Evolutionary conservation across 192 early-diverging fungal species (phyloP).

Genomic region (Glomus cerebriforme): DNA sequence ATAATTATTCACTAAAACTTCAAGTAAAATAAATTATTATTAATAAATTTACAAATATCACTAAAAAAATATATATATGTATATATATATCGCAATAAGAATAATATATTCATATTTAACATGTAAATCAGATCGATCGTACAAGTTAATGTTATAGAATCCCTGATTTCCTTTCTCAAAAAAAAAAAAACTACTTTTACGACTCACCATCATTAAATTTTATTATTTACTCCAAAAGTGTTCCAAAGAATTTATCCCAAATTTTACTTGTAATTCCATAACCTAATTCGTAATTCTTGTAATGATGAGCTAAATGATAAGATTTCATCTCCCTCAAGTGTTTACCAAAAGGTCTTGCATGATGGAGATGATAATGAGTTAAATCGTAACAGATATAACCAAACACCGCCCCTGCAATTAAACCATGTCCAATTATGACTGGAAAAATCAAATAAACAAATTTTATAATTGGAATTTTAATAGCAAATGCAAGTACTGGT

Average conservation of each 20-base stretch:
- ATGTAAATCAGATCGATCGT: too few relatives aligned
- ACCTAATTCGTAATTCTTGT: constrained; percentile 84
- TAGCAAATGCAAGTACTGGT: constrained; percentile 72
- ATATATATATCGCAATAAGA: too few relatives aligned
- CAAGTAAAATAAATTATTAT: too few relatives aligned
- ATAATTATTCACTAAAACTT: too few relatives aligned
- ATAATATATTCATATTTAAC: too few relatives aligned
- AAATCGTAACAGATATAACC: constrained; percentile 94
- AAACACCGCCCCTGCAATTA: constrained; percentile 70
- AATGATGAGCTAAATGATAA: constrained; percentile 95
- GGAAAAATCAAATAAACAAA: constrained; percentile 62
- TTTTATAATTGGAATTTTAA: constrained; percentile 66
- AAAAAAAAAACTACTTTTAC: too few relatives aligned
- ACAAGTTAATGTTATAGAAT: too few relatives aligned
- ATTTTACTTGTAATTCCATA: constrained; percentile 91
- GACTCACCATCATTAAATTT: too few relatives aligned
- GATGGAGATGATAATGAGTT: constrained; percentile 95
- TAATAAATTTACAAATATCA: too few relatives aligned
- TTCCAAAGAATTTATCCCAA: constrained; percentile 83
- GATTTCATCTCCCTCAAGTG: constrained; percentile 88
- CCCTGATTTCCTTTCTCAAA: too few relatives aligned
- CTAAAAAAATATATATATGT: too few relatives aligned
- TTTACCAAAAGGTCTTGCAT: constrained; percentile 70
- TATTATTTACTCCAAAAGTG: constrained; percentile 37
- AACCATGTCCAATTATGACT: constrained; percentile 61